These are phyloP conservation scores for Carpinus viminea DNA, from an alignment of 306 rosid genomes.

Conservation along the genomic window DNA sequence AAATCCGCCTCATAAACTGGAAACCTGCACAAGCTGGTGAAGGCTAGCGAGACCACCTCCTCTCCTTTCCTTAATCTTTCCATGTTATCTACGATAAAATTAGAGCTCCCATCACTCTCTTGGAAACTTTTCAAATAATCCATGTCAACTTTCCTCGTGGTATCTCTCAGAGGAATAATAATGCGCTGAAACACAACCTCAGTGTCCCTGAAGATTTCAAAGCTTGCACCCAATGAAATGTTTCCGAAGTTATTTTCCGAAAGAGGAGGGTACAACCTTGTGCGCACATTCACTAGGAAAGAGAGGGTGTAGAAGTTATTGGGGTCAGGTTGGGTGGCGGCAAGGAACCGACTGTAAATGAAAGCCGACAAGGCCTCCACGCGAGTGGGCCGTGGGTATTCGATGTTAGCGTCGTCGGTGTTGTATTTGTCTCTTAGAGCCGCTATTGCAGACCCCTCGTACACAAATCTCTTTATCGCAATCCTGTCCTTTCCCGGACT, in stretches of 20 bases:
- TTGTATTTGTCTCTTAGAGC: constrained; percentile 4
- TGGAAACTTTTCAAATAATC: constrained; percentile 7
- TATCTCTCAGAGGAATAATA: not conserved
- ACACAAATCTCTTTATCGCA: constrained; percentile 16
- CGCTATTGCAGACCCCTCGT: constrained; percentile 11
- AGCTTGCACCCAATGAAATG: not conserved
- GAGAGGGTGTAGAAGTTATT: not conserved
- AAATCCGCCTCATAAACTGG: constrained; percentile 36
- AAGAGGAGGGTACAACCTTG: constrained; percentile 3
- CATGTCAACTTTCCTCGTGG: not conserved
- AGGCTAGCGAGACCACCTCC: not conserved
- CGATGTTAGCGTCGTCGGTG: not conserved
- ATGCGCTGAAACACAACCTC: not conserved
- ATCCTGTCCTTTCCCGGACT: not conserved
- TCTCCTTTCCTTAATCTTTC: not conserved
- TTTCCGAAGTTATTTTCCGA: constrained; percentile 10
- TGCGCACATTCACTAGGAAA: constrained; percentile 8
- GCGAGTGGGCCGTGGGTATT: not conserved
- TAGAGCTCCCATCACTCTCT: not conserved
- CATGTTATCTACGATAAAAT: not conserved
- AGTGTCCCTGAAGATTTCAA: not conserved
- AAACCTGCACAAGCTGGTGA: constrained; percentile 19
- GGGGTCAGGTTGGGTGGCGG: not conserved
- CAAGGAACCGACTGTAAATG: constrained; percentile 8
- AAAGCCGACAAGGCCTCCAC: constrained; percentile 18